Evolutionary conservation across 257 asterid species (phyloP), one percentile per base, ranked within the genome.

Genomic region (Capsicum chinense): DNA sequence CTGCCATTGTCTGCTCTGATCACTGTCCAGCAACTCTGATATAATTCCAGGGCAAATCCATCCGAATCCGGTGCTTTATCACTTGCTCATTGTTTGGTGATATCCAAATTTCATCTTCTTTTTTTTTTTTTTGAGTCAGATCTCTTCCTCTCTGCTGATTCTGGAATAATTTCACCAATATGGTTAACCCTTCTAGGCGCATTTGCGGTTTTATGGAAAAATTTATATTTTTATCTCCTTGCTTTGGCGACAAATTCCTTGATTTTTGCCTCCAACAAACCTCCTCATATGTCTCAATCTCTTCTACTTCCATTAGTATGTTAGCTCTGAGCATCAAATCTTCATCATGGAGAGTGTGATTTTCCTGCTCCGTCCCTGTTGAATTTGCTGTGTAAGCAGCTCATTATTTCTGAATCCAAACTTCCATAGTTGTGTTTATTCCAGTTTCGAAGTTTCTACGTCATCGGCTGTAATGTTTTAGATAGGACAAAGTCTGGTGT

Each of bases 291-390:
- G 37, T 68, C 9, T 50, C 76, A 35, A 15, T 37, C 6, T 68
- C 74, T 67, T 67, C 76, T 47, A 68, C 14, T 47, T 68, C 52
- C 76, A 68, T 68, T 68, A 35, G 76, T 68, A 68, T 35, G 35
- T 68, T 68, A 9, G 15, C 21, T 16, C 47, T 42, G 47, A 42
- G 47, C 47, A 37, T 15, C 37, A 68, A 11, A 37, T 13, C 21
- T 42, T 15, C 52, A 48, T 68, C 52, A 14, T 68, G 52, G 35
- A 7, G n/a, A 7, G 52, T 15, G 50, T n/a, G 13, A 39, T 68
- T 68, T 68, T 68, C 9, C 8, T 37, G 35, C 13, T 68, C 76
- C 10, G 37, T 21, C 39, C 52, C 16, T 37, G 76, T 14, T 37
- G 76, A 68, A 47, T 68, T 67, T 6, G 14, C 47, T 42, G 47